Base-by-base conservation (phyloP, 148 eudicot genomes). In the Vaccinium macrocarpon region DNA sequence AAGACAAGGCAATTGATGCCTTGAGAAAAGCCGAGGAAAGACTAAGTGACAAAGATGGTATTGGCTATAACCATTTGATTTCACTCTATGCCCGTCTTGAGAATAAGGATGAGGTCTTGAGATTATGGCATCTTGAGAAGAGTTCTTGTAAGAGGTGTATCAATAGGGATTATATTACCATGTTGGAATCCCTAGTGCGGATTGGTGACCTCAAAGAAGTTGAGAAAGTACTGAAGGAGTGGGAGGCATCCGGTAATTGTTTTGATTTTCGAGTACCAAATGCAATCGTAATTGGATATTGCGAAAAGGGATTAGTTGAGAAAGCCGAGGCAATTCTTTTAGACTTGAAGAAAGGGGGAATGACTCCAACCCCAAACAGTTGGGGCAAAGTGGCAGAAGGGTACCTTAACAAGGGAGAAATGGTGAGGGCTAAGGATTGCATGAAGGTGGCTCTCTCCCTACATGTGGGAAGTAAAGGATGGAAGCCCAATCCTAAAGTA, bases 41-140 rank as follows among this genome's bases (percentile, higher is more conserved):
- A 80, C 59, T 95, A 10, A 92, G 90, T 52, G 84, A 80, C 21
- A 93, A 93, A 85, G 96, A 97, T 76, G 89, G 89, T 42, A 13
- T 76, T 38, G 97, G 96, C 70, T 93, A 90, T 86, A 93, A 94
- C 88, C 92, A 92, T 86, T 85, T 97, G 72, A 97, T 97, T 74
- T 87, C 99, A 3, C 90, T 97, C 51, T 89, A 95, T 86, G 89
- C 97, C 5, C 89, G 86, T 49, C 85, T 97, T 29, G 91, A 89
- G 66, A 88, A 91, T 76, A 92, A 78, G 76, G 90, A 82, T 27
- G 96, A 93, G 71, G 91, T 97, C 14, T 82, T 95, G 84, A 93
- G 96, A 84, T 76, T 97, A 87, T 97, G 99, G 99, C 88, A 71
- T 87, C 92, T 93, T 53, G 93, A 91, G 86, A 97, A 92, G 91